Conservation (phyloP, 2,329 filamentous ascomycete genomes). For the Alternaria sp. region DNA sequence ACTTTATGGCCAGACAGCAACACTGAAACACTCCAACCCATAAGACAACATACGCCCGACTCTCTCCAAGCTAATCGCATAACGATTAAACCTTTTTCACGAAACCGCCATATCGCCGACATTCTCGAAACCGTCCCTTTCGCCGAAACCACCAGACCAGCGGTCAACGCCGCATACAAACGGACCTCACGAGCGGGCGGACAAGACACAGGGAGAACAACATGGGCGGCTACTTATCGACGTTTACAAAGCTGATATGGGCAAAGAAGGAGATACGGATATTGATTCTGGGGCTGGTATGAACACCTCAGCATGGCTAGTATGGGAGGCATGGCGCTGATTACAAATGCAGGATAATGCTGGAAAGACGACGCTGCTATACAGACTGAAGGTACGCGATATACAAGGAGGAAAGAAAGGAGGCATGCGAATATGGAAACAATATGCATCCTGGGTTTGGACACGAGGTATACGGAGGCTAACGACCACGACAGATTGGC, state of each 20-base stretch:
- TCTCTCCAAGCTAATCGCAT: neutral
- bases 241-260: slow-evolving; percentile 59
- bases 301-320: slow-evolving; percentile 36
- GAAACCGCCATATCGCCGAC: neutral
- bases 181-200: slow-evolving; percentile 15
- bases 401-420: neutral
- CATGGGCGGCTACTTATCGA: slow-evolving; percentile 45
- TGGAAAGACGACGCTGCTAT: slow-evolving; percentile 95
- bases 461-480: neutral
- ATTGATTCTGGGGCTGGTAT: slow-evolving; percentile 89
- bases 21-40: slow-evolving; percentile 10
- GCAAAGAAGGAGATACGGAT: slow-evolving; percentile 98
- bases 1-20: slow-evolving; percentile 34
- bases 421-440: neutral
- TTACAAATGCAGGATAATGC: slow-evolving; percentile 79
- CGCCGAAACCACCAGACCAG: neutral
- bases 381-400: slow-evolving; percentile 83
- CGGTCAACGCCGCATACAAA: slow-evolving; percentile 23
- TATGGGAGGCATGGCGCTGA: slow-evolving; percentile 21
- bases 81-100: neutral
- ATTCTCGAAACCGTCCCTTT: neutral
- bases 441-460: neutral
- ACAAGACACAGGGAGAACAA: slow-evolving; percentile 22
- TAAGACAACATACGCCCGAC: neutral
- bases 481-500: slow-evolving; percentile 71